Evolutionary conservation across 768 basidiomycete genomes (phyloP), one percentile per base, ranked within the genome.

Genomic region (Rhizopogon salebrosus): DNA sequence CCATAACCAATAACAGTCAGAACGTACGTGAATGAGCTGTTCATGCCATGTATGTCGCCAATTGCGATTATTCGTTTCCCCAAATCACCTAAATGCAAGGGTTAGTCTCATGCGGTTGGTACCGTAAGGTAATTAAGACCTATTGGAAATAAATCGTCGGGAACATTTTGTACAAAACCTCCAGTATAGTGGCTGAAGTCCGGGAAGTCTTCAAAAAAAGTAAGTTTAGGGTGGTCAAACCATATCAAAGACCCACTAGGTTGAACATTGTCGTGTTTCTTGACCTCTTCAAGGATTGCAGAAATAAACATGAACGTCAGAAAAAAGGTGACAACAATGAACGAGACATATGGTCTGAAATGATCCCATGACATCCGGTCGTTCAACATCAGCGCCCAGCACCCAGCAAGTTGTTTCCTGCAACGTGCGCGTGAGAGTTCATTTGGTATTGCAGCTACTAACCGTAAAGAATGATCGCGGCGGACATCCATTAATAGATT

Each of bases 11-110:
- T 20, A 23, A 18, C 22, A 23, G 40, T 24, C 13, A 36, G 29
- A 11, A 70, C 86, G 53, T 50, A 92, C 89, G 80, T 72, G 4
- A 97, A 69, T 0, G 84, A 78, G 8, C 75, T 64, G 48, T 79
- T 75, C 81, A 87, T 91, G 41, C 90, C 92, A 74, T 98, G 95
- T 10, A 97, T 78, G 61, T 98, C 95, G 8, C 95, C 95, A 13
- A 97, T 72, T 55, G 93, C 70, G 40, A 98, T 81, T 23, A 87
- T 72, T 16, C 92, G 82, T 56, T 68, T 73, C 20, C 68, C 60
- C 2, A 74, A 65, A 16, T 79, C 72, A 53, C 77, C 88, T 88
- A 46, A 27, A 20, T 9, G 16, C 29, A 14, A 45, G 1, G 7
- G 29, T 45, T 14, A 45, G 43, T 31, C 29, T 31, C 14, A 8